Evolutionary conservation across 129 eudicot genomes (phyloP).

Genomic region (Apium graveolens): DNA sequence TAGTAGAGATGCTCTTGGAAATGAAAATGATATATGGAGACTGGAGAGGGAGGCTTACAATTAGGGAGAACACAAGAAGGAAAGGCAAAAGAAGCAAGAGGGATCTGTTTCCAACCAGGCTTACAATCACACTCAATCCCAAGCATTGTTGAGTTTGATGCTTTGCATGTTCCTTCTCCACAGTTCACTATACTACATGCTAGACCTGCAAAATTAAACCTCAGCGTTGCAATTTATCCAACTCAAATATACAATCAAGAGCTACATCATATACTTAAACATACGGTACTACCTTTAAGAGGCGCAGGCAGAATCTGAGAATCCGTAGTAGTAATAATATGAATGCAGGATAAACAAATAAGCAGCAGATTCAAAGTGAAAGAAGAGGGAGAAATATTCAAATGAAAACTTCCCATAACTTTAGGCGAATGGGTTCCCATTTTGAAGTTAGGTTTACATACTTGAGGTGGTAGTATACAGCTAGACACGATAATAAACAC

Average conservation of each 20-base stretch:
- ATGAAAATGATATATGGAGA: no score
- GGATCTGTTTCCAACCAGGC: conserved; percentile 12
- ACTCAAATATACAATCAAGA: background rate
- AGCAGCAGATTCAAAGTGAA: background rate
- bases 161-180: conserved; percentile 7
- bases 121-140: conserved; percentile 7
- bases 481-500: background rate
- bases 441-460: background rate
- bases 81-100: background rate
- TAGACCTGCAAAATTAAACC: background rate
- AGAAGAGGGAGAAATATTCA: background rate
- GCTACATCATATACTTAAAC: background rate
- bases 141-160: background rate
- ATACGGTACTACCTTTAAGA: background rate
- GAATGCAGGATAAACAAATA: background rate
- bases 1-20: background rate
- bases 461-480: background rate
- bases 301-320: background rate
- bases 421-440: background rate
- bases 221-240: background rate
- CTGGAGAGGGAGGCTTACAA: background rate
- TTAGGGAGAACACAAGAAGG: conserved; percentile 9
- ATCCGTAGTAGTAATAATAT: background rate
- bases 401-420: background rate
- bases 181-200: conserved; percentile 1